A percentile compares a stretch with the other conserved stretches of the same genome.
phyloP scores from a whole-genome alignment of 805 yeast species.

The Wickerhamomyces hampshirensis region DNA sequence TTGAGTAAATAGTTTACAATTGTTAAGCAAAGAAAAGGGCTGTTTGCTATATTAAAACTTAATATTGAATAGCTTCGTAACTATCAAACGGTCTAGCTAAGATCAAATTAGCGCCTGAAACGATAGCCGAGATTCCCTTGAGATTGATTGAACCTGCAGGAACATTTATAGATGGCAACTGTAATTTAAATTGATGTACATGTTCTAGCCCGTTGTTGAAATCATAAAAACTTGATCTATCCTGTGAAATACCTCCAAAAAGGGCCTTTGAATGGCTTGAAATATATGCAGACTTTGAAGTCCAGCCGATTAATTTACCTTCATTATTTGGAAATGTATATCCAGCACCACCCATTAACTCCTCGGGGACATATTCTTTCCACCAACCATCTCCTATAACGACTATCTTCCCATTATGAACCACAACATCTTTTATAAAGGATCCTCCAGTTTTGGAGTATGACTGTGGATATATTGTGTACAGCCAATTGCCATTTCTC shows the following conservation, averaged over 20 bases:
- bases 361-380: conserved; percentile 24
- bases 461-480: conserved; percentile 28
- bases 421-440: conserved; percentile 19
- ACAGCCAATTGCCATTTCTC: conserved; percentile 26
- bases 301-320: conserved; percentile 21
- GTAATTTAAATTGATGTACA: conserved; percentile 17
- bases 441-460: conserved; percentile 12
- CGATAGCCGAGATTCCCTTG: conserved; percentile 21
- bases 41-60: too few relatives aligned
- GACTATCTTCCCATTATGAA: conserved; percentile 21
- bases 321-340: conserved; percentile 23
- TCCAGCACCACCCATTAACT: conserved; percentile 30
- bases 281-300: conserved; percentile 12
- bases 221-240: conserved; percentile 23
- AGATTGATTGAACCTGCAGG: conserved; percentile 21
- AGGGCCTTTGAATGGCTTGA: conserved; percentile 9
- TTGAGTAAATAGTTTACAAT: too few relatives aligned
- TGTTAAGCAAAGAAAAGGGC: too few relatives aligned
- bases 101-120: conserved; percentile 19
- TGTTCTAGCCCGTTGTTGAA: conserved; percentile 16
- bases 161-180: conserved; percentile 17
- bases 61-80: conserved; percentile 22
- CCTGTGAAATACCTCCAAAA: conserved; percentile 18
- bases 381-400: conserved; percentile 32
- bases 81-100: conserved; percentile 23